Evolutionary conservation across 1,139 yeast species (phyloP).

Genomic region (Blastobotrys capitulatus): DNA sequence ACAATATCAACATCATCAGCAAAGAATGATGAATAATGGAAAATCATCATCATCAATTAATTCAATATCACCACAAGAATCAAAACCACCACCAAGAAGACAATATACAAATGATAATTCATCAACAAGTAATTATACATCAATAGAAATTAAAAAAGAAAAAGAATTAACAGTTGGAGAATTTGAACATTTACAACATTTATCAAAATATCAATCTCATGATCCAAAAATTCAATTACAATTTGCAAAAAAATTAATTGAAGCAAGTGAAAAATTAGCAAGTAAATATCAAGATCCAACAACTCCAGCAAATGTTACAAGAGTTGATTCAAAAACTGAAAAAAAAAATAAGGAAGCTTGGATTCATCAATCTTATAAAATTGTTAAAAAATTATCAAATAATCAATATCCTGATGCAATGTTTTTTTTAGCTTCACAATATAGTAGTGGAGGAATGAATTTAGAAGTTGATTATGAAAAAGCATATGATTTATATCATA

Average conservation of each 20-base stretch:
- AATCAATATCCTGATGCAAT: slow-evolving; percentile 45
- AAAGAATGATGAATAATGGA: neutral
- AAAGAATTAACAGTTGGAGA: slow-evolving; percentile 26
- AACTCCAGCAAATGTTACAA: slow-evolving; percentile 24
- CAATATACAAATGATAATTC: slow-evolving; percentile 19
- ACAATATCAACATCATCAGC: slow-evolving; percentile 6
- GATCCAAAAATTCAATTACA: slow-evolving; percentile 34
- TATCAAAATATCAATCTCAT: slow-evolving; percentile 28
- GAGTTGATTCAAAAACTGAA: slow-evolving; percentile 40
- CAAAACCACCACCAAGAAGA: slow-evolving; percentile 27
- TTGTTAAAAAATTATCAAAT: slow-evolving; percentile 46
- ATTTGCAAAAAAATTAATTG: slow-evolving; percentile 34
- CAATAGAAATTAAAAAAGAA: neutral
- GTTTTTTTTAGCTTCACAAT: slow-evolving; percentile 54
- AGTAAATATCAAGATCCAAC: slow-evolving; percentile 30
- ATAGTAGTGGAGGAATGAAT: slow-evolving; percentile 51
- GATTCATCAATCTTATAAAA: slow-evolving; percentile 51
- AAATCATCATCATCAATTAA: neutral
- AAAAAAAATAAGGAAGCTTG: slow-evolving; percentile 50
- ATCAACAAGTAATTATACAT: slow-evolving; percentile 10
- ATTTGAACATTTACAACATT: slow-evolving; percentile 29
- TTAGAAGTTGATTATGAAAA: slow-evolving; percentile 50
- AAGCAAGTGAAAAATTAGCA: slow-evolving; percentile 32
- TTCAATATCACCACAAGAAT: slow-evolving; percentile 4
- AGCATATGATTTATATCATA: slow-evolving; percentile 53